A percentile compares a stretch with the other conserved stretches of the same genome.
Conservation (phyloP, 169 alveolate species). For the Theileria annulata region DNA sequence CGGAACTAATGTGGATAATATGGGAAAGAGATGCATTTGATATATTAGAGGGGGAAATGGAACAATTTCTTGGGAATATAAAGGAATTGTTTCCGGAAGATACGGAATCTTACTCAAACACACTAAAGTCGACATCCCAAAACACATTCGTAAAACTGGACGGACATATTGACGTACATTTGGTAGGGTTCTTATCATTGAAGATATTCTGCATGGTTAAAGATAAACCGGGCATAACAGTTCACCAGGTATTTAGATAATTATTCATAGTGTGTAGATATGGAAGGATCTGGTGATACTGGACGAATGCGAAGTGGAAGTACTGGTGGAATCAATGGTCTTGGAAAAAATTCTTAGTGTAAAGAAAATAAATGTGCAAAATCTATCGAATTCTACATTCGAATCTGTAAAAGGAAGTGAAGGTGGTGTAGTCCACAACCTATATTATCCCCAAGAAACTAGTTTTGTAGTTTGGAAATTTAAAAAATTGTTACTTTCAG, state of each 20-base stretch:
- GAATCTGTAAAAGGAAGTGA: not conserved
- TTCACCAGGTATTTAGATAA: conserved; percentile 37
- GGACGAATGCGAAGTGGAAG: conserved; percentile 59
- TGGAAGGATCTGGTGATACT: conserved; percentile 63
- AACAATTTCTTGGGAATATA: not conserved
- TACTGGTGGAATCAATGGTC: conserved; percentile 31
- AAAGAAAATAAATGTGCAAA: conserved; percentile 9
- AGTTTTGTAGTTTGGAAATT: conserved; percentile 29
- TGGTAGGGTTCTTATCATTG: conserved; percentile 51
- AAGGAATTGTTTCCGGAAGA: not conserved
- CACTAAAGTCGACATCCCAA: conserved; percentile 2
- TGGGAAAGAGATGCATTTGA: not conserved
- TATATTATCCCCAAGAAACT: conserved; percentile 33
- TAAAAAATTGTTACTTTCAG: conserved; percentile 20
- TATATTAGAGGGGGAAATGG: not conserved
- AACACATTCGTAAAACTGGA: conserved; percentile 33
- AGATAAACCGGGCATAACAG: conserved; percentile 54
- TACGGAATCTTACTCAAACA: not conserved
- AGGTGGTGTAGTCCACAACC: conserved; percentile 9
- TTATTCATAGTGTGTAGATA: conserved; percentile 20
- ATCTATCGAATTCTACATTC: not conserved
- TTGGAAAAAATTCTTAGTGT: conserved; percentile 11
- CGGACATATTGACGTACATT: conserved; percentile 34
- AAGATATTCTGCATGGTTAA: conserved; percentile 24
- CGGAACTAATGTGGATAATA: conserved; percentile 9